These are phyloP conservation scores for Paramyrothecium roridum DNA, from an alignment of 2,329 filamentous ascomycete species.

Conservation along the genomic window DNA sequence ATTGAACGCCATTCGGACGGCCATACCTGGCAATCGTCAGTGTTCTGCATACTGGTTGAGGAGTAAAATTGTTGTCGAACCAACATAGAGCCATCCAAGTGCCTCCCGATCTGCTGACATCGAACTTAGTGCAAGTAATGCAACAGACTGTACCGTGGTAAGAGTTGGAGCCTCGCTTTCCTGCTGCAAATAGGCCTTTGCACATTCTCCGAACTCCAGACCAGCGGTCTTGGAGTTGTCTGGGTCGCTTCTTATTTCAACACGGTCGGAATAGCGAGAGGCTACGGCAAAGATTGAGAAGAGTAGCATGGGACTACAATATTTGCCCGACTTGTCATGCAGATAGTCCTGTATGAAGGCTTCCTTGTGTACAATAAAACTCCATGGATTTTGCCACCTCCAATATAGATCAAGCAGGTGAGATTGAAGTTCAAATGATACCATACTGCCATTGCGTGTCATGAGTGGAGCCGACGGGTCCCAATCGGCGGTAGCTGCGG, in stretches of 20 bases:
- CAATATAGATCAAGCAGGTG: constrained; percentile 21
- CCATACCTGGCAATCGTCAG: constrained; percentile 11
- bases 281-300: constrained; percentile 16
- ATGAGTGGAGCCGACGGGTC: too few species aligned
- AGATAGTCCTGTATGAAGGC: constrained; percentile 12
- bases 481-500: constrained; percentile 9
- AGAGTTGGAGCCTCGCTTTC: constrained; percentile 17
- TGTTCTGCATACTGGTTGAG: too few species aligned
- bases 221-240: constrained; percentile 16
- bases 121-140: constrained; percentile 11
- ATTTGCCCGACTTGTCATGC: constrained; percentile 6
- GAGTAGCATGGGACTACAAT: constrained; percentile 16
- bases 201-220: constrained; percentile 12
- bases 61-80: too few species aligned
- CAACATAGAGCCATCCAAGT: constrained; percentile 15
- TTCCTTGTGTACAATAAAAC: constrained; percentile 18
- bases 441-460: constrained; percentile 3
- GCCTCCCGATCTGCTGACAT: constrained; percentile 18
- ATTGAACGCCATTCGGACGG: constrained; percentile 19
- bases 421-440: constrained; percentile 15
- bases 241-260: constrained; percentile 12
- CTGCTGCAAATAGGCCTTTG: constrained; percentile 14
- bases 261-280: constrained; percentile 16
- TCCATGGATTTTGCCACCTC: constrained; percentile 22
- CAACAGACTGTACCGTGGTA: constrained; percentile 17